These are phyloP conservation scores for Termitomyces sp. DNA, from an alignment of 768 basidiomycete species.

Conservation along the genomic window DNA sequence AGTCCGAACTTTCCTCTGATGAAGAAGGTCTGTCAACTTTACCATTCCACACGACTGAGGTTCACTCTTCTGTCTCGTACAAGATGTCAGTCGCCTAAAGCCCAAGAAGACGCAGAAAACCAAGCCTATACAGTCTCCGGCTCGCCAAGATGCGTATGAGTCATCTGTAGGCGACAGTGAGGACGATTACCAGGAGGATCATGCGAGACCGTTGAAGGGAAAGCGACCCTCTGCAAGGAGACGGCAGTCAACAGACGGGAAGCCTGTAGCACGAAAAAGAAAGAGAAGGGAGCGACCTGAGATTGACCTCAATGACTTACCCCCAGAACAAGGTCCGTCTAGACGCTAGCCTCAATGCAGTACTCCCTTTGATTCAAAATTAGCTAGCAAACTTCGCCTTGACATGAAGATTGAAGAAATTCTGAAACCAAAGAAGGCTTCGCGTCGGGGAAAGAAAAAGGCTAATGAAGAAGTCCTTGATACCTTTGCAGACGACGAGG, in stretches of 20 bases:
- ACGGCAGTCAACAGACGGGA: conserved; percentile 19
- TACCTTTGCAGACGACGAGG: conserved; percentile 84
- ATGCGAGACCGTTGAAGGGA: conserved; percentile 20
- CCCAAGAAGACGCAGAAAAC: conserved; percentile 28
- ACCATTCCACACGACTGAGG: not conserved
- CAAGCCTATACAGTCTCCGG: conserved; percentile 26
- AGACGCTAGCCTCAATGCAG: not conserved
- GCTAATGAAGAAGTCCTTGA: conserved; percentile 80
- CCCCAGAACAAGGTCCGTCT: conserved; percentile 69
- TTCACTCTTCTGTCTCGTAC: not conserved
- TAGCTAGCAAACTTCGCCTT: conserved; percentile 72
- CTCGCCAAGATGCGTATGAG: conserved; percentile 50
- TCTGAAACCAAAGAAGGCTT: conserved; percentile 70
- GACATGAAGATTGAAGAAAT: conserved; percentile 87
- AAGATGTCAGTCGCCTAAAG: conserved; percentile 39
- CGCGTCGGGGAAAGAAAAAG: conserved; percentile 67
- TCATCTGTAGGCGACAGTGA: conserved; percentile 40
- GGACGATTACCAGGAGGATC: conserved; percentile 44
- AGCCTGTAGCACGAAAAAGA: conserved; percentile 37
- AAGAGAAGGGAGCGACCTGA: conserved; percentile 59
- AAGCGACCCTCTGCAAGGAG: conserved; percentile 21
- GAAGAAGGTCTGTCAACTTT: conserved; percentile 43
- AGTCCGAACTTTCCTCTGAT: conserved; percentile 78
- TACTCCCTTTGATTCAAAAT: not conserved
- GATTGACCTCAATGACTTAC: conserved; percentile 60